phyloP scores from a whole-genome alignment of 1,284 basidiomycete genomes.

The Puccinia brachypodii region DNA sequence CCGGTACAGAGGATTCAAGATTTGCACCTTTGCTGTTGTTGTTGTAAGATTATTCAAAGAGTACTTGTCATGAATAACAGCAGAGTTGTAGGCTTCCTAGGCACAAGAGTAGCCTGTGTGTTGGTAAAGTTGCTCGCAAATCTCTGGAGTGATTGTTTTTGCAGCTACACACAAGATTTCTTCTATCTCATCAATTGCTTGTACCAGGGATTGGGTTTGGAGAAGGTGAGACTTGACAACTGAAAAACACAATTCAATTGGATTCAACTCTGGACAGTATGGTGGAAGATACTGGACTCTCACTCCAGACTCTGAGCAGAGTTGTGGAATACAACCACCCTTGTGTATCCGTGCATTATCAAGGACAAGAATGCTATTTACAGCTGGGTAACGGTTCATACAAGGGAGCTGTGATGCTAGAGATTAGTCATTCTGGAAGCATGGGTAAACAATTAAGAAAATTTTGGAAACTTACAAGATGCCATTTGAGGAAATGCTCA shows the following conservation, averaged over 20 bases:
- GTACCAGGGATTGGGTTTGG: neutral
- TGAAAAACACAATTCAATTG: neutral
- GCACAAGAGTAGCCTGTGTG: neutral
- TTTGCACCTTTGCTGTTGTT: no score
- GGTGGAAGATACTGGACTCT: neutral
- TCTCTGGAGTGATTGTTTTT: neutral
- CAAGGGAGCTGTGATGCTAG: neutral
- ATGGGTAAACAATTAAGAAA: neutral
- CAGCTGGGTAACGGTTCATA: neutral
- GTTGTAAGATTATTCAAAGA: no score
- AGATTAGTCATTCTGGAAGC: neutral
- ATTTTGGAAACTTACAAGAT: neutral
- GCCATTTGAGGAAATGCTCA: neutral
- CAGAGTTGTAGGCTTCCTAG: neutral
- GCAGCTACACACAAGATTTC: neutral
- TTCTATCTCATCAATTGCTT: neutral
- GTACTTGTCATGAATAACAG: no score
- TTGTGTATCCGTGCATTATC: neutral
- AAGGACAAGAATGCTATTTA: neutral
- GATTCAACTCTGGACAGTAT: neutral
- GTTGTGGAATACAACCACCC: neutral
- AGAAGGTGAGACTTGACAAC: neutral
- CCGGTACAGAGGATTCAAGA: no score
- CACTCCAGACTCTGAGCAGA: neutral
- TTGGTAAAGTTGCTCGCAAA: neutral